Conservation (phyloP, 352 stramenopile species). For the Phytopythium kandeliae region DNA sequence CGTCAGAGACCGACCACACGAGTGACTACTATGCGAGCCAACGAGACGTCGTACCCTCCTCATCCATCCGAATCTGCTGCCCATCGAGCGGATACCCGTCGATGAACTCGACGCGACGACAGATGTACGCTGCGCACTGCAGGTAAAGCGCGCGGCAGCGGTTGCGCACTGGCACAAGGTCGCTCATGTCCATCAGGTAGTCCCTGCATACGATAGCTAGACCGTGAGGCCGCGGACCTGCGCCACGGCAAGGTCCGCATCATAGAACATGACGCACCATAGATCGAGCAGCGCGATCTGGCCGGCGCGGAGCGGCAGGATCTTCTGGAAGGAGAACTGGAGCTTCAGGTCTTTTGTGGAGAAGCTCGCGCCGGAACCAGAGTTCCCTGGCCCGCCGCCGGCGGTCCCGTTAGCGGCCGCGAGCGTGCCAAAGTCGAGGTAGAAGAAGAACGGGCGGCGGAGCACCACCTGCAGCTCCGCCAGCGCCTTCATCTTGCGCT, state of each 20-base stretch:
- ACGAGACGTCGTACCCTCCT: conserved; percentile 19
- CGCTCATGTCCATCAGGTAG: conserved; percentile 81
- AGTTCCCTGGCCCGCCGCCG: conserved; percentile 12
- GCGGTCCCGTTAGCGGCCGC: conserved; percentile 18
- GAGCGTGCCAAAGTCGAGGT: conserved; percentile 51
- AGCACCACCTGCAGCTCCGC: conserved; percentile 56
- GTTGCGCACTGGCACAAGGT: conserved; percentile 69
- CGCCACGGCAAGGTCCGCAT: no score
- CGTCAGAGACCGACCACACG: no score
- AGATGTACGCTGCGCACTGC: conserved; percentile 64
- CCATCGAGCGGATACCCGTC: conserved; percentile 53
- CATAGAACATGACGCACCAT: conserved; percentile 26
- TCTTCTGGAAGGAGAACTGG: conserved; percentile 71
- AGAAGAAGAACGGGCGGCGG: conserved; percentile 70
- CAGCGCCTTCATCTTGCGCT: conserved; percentile 72
- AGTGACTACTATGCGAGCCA: no score
- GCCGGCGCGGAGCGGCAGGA: conserved; percentile 53
- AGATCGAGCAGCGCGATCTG: conserved; percentile 72
- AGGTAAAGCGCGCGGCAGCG: conserved; percentile 66
- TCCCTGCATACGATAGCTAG: conserved; percentile 42
- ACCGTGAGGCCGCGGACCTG: no score
- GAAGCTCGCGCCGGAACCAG: conserved; percentile 13
- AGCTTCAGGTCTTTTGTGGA: conserved; percentile 36
- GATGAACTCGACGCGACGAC: conserved; percentile 75
- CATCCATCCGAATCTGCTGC: conserved; percentile 41